Percentiles rank a stretch among this genome's conserved stretches.
Evolutionary conservation across 495 filamentous ascomycete genomes (phyloP).

Genomic region (Podospora fimiseda): DNA sequence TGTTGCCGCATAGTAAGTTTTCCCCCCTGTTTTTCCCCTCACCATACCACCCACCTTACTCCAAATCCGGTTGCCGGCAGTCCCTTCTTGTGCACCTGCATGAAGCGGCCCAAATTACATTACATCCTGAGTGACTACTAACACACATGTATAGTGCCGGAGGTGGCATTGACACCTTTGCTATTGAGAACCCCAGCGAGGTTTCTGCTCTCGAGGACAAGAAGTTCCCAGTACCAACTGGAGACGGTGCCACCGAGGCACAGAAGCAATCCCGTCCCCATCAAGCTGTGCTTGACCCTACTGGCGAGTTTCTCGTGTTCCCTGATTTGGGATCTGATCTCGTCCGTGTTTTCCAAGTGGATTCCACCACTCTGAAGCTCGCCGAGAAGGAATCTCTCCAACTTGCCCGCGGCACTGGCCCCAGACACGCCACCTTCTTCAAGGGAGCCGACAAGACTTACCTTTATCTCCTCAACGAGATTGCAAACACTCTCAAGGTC

Average conservation of each 20-base stretch:
- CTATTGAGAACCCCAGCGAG: slow-evolving; percentile 20
- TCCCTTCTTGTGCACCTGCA: background rate
- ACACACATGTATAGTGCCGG: slow-evolving; percentile 20
- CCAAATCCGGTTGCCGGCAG: background rate
- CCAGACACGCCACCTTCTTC: slow-evolving; percentile 61
- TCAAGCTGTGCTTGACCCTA: slow-evolving; percentile 63
- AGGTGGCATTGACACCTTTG: slow-evolving; percentile 17
- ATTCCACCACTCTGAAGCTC: slow-evolving; percentile 33
- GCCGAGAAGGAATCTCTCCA: slow-evolving; percentile 13
- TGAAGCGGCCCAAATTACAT: background rate
- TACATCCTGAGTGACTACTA: background rate
- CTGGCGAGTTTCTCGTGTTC: slow-evolving; percentile 54
- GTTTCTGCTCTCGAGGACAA: slow-evolving; percentile 42
- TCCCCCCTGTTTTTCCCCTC: slow-evolving; percentile 22
- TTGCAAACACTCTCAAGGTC: slow-evolving; percentile 50
- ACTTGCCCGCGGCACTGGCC: slow-evolving; percentile 49
- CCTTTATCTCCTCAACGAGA: slow-evolving; percentile 60
- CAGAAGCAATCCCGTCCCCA: slow-evolving; percentile 69
- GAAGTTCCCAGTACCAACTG: slow-evolving; percentile 44
- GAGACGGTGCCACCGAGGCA: slow-evolving; percentile 39
- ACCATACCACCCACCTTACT: background rate
- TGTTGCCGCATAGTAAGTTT: slow-evolving; percentile 45
- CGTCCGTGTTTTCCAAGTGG: slow-evolving; percentile 56
- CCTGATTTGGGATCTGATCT: slow-evolving; percentile 70
- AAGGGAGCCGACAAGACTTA: slow-evolving; percentile 39